These are phyloP conservation scores for Coccomyxa subellipsoidea DNA, from an alignment of 163 green algal genomes.

Conservation along the genomic window DNA sequence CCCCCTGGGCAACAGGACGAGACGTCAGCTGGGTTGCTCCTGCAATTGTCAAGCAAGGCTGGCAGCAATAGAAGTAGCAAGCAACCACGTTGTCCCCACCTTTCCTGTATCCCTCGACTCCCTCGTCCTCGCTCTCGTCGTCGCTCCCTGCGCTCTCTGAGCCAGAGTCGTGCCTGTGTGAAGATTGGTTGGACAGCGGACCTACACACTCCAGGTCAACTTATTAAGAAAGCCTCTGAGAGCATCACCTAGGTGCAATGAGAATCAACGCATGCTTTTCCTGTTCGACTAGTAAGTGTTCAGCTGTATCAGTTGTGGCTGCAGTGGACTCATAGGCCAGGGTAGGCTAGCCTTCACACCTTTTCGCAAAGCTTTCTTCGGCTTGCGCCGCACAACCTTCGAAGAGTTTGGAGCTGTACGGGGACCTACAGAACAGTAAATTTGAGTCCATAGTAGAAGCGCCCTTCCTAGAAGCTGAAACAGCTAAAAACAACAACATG, in stretches of 20 bases:
- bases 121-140: conserved; percentile 59
- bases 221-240: no score
- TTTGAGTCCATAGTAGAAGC: background rate
- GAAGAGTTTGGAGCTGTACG: background rate
- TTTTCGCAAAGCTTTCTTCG: background rate
- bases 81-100: conserved; percentile 17
- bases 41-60: background rate
- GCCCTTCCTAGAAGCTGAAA: background rate
- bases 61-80: background rate
- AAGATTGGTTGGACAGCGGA: background rate
- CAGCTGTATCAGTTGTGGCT: background rate
- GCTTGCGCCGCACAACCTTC: background rate
- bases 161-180: background rate
- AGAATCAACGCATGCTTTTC: no score
- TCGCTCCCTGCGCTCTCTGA: conserved; percentile 14
- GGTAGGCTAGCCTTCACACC: background rate
- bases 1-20: conserved; percentile 57
- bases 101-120: conserved; percentile 62
- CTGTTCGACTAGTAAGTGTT: background rate
- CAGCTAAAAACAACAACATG: background rate
- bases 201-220: background rate
- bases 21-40: background rate
- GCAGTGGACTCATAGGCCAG: no score
- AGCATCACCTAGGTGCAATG: no score
- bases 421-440: background rate